Percentiles rank a stretch among this genome's conserved stretches.
These are phyloP conservation scores for Oidiodendron maius DNA, from an alignment of 495 filamentous ascomycete genomes.

Conservation along the genomic window DNA sequence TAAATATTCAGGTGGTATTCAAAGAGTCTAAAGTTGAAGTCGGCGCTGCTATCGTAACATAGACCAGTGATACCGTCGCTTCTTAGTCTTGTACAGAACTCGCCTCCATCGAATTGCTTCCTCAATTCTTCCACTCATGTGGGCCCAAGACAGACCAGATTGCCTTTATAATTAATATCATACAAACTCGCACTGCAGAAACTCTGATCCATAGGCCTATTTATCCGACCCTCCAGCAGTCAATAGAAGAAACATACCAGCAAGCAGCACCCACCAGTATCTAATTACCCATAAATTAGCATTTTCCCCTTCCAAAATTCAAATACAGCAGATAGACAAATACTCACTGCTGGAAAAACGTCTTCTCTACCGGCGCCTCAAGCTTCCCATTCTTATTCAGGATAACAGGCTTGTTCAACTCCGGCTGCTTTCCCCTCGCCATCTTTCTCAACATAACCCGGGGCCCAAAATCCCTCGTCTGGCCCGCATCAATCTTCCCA, in stretches of 20 bases:
- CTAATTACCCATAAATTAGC: slow-evolving; percentile 18
- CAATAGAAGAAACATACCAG: slow-evolving; percentile 24
- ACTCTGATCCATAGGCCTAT: slow-evolving; percentile 30
- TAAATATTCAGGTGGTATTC: no score
- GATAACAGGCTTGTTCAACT: slow-evolving; percentile 61
- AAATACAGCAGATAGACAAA: slow-evolving; percentile 17
- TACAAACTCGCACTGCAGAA: no score
- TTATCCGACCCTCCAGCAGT: slow-evolving; percentile 39
- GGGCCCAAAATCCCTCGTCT: slow-evolving; percentile 50
- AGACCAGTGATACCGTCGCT: no score
- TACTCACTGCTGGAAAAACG: slow-evolving; percentile 67
- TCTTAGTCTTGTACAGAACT: no score
- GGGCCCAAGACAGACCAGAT: no score
- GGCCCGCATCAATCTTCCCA: slow-evolving; percentile 45
- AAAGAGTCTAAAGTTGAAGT: no score
- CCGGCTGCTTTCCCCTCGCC: slow-evolving; percentile 44
- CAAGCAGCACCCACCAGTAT: slow-evolving; percentile 42
- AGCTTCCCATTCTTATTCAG: slow-evolving; percentile 54
- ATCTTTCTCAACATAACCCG: slow-evolving; percentile 43
- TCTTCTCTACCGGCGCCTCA: slow-evolving; percentile 47
- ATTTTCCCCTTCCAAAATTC: neutral
- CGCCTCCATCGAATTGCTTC: no score
- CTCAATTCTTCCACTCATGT: no score
- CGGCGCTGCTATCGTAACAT: no score
- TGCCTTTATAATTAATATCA: no score